These are phyloP conservation scores for Nakaseomyces kungkrabaensis DNA, from an alignment of 1,139 yeast genomes.

Conservation along the genomic window DNA sequence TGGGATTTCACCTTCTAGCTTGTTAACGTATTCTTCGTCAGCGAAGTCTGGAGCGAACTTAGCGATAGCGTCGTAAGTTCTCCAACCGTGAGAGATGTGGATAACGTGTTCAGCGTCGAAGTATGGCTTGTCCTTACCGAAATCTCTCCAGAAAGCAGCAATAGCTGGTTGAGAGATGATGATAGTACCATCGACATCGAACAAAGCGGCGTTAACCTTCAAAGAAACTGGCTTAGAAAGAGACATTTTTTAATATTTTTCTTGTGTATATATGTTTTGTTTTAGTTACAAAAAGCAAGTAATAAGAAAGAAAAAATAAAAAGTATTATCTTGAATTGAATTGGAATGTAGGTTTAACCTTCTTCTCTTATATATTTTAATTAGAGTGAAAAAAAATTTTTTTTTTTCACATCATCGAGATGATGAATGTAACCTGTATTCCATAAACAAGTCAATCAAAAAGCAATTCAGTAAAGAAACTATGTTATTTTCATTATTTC, in stretches of 20 bases:
- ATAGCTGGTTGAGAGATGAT: constrained; percentile 78
- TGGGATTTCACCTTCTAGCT: constrained; percentile 64
- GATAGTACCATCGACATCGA: constrained; percentile 81
- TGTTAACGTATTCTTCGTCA: constrained; percentile 54
- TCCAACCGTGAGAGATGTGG: constrained; percentile 72
- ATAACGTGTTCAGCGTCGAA: constrained; percentile 64
- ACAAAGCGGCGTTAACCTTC: constrained; percentile 39
- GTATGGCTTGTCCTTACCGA: constrained; percentile 60
- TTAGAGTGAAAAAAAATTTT: too few relatives aligned
- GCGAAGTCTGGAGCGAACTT: constrained; percentile 73
- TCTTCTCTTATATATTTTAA: too few relatives aligned
- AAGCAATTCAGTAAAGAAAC: too few relatives aligned
- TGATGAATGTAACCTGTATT: too few relatives aligned
- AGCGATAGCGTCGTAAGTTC: constrained; percentile 70
- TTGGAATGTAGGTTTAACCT: too few relatives aligned
- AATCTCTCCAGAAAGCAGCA: constrained; percentile 71
- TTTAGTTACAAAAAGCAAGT: not conserved
- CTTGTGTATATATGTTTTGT: too few relatives aligned
- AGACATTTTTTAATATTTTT: constrained; percentile 16
- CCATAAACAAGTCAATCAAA: too few relatives aligned
- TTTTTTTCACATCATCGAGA: too few relatives aligned
- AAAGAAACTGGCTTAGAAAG: constrained; percentile 27
- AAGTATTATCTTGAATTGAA: not conserved
- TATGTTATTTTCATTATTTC: too few relatives aligned
- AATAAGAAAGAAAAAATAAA: not conserved